phyloP scores from a whole-genome alignment of 495 filamentous ascomycete genomes.

The Copromyces sp. region DNA sequence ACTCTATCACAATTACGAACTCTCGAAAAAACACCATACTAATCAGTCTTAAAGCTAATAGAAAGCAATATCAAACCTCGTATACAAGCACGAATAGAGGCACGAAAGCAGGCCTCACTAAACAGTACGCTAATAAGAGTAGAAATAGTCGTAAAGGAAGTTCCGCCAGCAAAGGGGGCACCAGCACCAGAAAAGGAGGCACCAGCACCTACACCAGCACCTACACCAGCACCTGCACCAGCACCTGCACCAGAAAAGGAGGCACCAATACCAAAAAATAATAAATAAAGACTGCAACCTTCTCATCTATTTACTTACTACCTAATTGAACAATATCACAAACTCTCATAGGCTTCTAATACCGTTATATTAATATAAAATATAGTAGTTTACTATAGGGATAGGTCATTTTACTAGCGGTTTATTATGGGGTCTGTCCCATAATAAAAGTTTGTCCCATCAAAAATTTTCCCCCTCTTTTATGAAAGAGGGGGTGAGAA shows the following conservation, averaged over 20 bases:
- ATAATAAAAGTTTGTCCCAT: not conserved
- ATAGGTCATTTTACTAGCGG: not conserved
- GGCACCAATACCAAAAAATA: no score
- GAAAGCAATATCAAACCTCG: not conserved
- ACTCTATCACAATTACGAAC: accelerated
- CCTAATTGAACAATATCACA: not conserved
- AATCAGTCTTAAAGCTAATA: not conserved
- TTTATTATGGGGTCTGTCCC: not conserved
- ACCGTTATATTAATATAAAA: not conserved
- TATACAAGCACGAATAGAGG: not conserved
- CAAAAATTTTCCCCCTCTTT: not conserved
- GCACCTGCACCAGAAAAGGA: not conserved
- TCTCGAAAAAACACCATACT: not conserved
- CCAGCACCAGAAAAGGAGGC: no score
- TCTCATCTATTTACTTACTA: not conserved
- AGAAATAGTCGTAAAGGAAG: not conserved
- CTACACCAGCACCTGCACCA: no score
- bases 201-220: not conserved
- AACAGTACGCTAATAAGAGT: not conserved
- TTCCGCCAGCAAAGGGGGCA: no score
- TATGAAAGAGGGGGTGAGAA: not conserved
- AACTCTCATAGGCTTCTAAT: not conserved
- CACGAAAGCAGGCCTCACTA: not conserved
- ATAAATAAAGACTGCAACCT: not conserved
- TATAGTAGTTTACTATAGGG: not conserved